phyloP scores from a whole-genome alignment of 106 monocot species.

The Platanthera zijinensis region DNA sequence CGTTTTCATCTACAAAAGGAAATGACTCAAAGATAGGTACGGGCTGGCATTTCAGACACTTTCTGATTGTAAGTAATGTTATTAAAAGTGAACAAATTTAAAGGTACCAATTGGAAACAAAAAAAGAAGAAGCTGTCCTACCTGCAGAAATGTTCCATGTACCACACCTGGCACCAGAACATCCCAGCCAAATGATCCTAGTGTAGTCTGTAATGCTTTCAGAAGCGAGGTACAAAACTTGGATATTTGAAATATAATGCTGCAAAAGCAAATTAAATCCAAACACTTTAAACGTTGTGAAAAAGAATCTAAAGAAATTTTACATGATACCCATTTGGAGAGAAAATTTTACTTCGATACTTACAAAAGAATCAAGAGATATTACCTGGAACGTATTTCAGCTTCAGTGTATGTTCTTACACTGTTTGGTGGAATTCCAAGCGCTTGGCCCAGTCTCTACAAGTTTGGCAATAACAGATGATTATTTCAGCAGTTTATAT shows the following conservation, averaged over 20 bases:
- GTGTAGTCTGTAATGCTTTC: slow-evolving; percentile 44
- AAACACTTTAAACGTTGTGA: background rate
- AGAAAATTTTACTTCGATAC: background rate
- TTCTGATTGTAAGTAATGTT: background rate
- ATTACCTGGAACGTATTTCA: slow-evolving; percentile 94
- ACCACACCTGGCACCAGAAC: slow-evolving; percentile 83
- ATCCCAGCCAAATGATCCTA: slow-evolving; percentile 84
- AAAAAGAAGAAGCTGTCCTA: background rate
- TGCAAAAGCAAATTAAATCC: slow-evolving; percentile 19
- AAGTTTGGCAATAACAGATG: background rate
- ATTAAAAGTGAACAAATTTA: background rate
- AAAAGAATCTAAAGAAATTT: background rate
- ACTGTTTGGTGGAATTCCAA: slow-evolving; percentile 79
- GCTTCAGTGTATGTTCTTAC: slow-evolving; percentile 91
- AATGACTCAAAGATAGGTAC: background rate
- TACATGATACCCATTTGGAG: background rate
- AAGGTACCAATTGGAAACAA: background rate
- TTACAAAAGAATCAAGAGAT: background rate
- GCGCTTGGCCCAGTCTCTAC: slow-evolving; percentile 75
- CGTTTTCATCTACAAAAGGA: background rate
- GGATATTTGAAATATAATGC: slow-evolving; percentile 93
- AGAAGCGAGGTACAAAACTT: slow-evolving; percentile 71
- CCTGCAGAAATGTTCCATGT: slow-evolving; percentile 71
- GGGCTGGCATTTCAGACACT: background rate
- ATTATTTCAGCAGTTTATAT: background rate